A percentile compares a stretch with the other conserved stretches of the same genome.
phyloP scores from a whole-genome alignment of 2,329 filamentous ascomycete genomes.

The Coniochaeta sp. region DNA sequence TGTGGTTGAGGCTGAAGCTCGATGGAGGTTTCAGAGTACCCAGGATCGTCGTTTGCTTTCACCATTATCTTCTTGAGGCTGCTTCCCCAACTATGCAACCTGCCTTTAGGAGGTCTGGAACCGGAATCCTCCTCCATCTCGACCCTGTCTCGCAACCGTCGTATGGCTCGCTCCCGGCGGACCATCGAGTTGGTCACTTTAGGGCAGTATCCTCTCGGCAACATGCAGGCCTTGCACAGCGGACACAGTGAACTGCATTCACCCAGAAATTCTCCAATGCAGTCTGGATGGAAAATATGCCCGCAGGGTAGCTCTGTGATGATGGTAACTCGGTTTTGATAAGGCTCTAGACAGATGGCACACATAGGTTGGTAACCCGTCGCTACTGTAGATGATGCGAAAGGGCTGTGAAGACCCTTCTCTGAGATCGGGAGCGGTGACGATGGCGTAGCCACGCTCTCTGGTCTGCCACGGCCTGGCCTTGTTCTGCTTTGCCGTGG shows the following conservation, averaged over 20 bases:
- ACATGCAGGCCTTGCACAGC: slow-evolving; percentile 76
- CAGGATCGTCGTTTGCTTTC: background rate
- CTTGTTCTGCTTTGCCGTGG: slow-evolving; percentile 11
- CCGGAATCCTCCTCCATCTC: slow-evolving; percentile 32
- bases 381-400: slow-evolving; percentile 19
- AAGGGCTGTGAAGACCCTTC: slow-evolving; percentile 13
- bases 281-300: slow-evolving; percentile 89
- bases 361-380: slow-evolving; percentile 72
- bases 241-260: slow-evolving; percentile 82
- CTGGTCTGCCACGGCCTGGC: slow-evolving; percentile 5
- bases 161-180: slow-evolving; percentile 64
- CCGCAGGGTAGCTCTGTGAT: slow-evolving; percentile 84
- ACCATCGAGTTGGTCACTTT: slow-evolving; percentile 82
- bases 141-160: slow-evolving; percentile 49
- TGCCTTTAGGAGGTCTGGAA: slow-evolving; percentile 11
- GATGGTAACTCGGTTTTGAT: slow-evolving; percentile 57
- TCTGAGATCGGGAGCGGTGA: slow-evolving; percentile 10
- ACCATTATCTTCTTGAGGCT: slow-evolving; percentile 13
- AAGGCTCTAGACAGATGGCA: slow-evolving; percentile 84
- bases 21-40: slow-evolving; percentile 7
- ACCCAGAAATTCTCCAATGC: slow-evolving; percentile 77
- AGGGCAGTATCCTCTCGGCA: slow-evolving; percentile 61
- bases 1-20: slow-evolving; percentile 9
- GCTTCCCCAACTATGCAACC: slow-evolving; percentile 11
- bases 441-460: background rate